These are phyloP conservation scores for Phytophthora ramorum DNA, from an alignment of 352 stramenopile species.

Conservation along the genomic window DNA sequence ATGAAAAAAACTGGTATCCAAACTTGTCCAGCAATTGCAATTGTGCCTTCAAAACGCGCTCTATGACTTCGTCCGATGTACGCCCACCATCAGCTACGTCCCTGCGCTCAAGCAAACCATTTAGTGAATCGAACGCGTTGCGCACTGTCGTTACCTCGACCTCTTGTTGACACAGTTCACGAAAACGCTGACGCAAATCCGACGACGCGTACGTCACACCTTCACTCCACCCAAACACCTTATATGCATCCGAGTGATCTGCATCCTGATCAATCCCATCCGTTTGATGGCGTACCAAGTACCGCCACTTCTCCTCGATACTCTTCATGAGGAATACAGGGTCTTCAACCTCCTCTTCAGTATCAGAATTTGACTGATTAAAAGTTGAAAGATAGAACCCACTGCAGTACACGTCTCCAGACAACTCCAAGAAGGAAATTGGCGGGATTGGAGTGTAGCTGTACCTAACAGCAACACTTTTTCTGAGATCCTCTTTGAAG, in stretches of 20 bases:
- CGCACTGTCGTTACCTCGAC: slow-evolving; percentile 58
- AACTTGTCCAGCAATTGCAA: slow-evolving; percentile 76
- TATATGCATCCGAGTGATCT: slow-evolving; percentile 64
- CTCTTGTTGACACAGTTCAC: slow-evolving; percentile 63
- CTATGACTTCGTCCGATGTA: slow-evolving; percentile 74
- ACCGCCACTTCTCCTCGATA: slow-evolving; percentile 83
- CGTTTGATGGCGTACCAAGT: slow-evolving; percentile 54
- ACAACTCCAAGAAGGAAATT: slow-evolving; percentile 75
- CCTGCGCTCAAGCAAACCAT: slow-evolving; percentile 54
- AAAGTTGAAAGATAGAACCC: slow-evolving; percentile 80
- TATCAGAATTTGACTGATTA: slow-evolving; percentile 53
- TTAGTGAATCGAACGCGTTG: slow-evolving; percentile 68
- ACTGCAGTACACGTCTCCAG: slow-evolving; percentile 77
- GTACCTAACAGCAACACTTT: slow-evolving; percentile 64
- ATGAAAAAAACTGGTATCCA: slow-evolving; percentile 82
- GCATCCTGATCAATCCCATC: slow-evolving; percentile 47
- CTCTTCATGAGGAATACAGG: slow-evolving; percentile 77
- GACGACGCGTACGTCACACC: slow-evolving; percentile 47
- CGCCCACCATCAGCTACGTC: slow-evolving; percentile 55
- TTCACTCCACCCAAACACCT: slow-evolving; percentile 74
- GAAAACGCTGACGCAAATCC: slow-evolving; percentile 68
- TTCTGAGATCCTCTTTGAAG: slow-evolving; percentile 65
- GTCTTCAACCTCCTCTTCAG: slow-evolving; percentile 76
- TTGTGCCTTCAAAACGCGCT: slow-evolving; percentile 74
- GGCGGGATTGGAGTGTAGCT: slow-evolving; percentile 70